Evolutionary conservation across 2,329 filamentous ascomycete species (phyloP).

Genomic region (Daldinia sp.): DNA sequence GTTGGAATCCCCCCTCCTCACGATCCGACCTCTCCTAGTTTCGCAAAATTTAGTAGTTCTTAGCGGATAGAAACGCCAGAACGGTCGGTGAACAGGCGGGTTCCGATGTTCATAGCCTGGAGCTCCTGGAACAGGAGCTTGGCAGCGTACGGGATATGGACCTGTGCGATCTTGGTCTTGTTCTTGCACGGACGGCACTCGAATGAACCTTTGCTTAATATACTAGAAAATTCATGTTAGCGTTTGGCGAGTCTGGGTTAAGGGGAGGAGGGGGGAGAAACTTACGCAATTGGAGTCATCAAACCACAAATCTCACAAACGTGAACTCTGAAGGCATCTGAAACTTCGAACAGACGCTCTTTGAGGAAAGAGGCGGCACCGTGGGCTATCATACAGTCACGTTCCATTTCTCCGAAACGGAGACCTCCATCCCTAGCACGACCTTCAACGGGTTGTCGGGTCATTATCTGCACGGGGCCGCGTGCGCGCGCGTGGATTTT

Average conservation of each 20-base stretch:
- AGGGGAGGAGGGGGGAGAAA: no score
- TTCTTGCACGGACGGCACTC: constrained; percentile 98
- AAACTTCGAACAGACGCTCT: constrained; percentile 96
- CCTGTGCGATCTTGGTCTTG: constrained; percentile 97
- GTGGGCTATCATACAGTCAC: constrained; percentile 99
- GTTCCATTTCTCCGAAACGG: constrained; percentile 99
- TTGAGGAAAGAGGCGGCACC: constrained; percentile 97
- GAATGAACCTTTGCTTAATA: constrained; percentile 93
- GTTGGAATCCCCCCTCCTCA: not conserved
- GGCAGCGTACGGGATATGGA: constrained; percentile 96
- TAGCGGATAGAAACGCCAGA: constrained; percentile 77
- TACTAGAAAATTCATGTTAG: constrained; percentile 60
- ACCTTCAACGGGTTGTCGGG: constrained; percentile 96
- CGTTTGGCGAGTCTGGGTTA: constrained; percentile 1
- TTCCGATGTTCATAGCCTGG: constrained; percentile 97
- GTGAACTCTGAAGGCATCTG: constrained; percentile 96
- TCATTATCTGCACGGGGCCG: constrained; percentile 96
- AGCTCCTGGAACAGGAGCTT: constrained; percentile 99
- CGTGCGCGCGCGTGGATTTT: constrained; percentile 99
- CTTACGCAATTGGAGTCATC: constrained; percentile 99
- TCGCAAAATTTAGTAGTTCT: not conserved
- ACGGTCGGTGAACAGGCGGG: constrained; percentile 92
- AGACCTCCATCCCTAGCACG: constrained; percentile 97
- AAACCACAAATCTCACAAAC: constrained; percentile 98
- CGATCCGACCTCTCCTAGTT: not conserved